Conservation (phyloP, 306 rosid genomes). For the Vicia villosa region DNA sequence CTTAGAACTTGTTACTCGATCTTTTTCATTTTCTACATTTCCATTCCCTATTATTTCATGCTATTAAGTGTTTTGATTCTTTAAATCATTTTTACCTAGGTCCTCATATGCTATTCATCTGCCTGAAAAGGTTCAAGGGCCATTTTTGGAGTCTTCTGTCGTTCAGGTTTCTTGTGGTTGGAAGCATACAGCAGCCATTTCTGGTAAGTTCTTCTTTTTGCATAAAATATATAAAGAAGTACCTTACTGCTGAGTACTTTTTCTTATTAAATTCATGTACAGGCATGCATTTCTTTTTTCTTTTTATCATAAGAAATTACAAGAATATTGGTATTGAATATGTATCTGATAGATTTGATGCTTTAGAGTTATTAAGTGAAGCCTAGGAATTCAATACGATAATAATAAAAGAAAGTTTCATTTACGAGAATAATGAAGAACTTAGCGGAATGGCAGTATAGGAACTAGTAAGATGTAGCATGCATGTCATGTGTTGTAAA, state of each 20-base stretch:
- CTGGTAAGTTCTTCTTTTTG: conserved; percentile 52
- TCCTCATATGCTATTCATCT: conserved; percentile 62
- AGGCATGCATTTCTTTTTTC: neutral
- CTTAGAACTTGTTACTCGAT: conserved; percentile 28
- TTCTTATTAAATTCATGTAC: conserved; percentile 8
- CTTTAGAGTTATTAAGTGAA: neutral
- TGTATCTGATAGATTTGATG: neutral
- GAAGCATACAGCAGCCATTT: conserved; percentile 93
- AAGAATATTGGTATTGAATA: neutral
- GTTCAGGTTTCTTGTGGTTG: conserved; percentile 97
- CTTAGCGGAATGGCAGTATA: neutral
- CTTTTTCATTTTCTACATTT: conserved; percentile 19
- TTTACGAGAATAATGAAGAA: conserved; percentile 8
- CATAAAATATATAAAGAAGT: conserved; percentile 1
- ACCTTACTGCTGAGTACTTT: neutral
- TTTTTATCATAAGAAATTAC: neutral
- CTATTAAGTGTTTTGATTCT: conserved; percentile 22
- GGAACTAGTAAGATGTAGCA: conserved; percentile 5
- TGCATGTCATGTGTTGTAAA: conserved; percentile 13
- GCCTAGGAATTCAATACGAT: neutral
- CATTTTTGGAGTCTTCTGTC: conserved; percentile 67
- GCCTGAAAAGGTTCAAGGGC: conserved; percentile 87
- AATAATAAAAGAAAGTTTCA: neutral
- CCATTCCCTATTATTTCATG: conserved; percentile 14
- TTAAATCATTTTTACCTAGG: conserved; percentile 40